Base-by-base conservation (phyloP, 1,139 yeast genomes). In the Pichia kudriavzevii region DNA sequence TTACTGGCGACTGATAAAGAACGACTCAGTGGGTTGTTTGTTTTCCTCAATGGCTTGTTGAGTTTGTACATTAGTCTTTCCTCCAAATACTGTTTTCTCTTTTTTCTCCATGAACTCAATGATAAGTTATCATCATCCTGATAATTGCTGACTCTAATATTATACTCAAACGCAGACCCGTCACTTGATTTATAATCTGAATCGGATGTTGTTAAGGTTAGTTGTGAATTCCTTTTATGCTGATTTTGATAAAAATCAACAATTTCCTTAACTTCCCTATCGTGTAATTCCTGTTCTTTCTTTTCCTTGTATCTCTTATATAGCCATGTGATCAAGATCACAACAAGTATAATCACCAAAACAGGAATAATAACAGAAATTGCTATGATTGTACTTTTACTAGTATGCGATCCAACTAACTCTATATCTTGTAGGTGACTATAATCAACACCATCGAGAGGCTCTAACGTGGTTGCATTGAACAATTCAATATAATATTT, bases 51-150 rank as follows among this genome's bases (percentile, higher is more conserved):
- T n/a, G n/a, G n/a, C n/a, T n/a, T n/a, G n/a, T n/a, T n/a, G n/a
- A n/a, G n/a, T n/a, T n/a, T n/a, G n/a, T n/a, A n/a, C n/a, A n/a
- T n/a, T n/a, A n/a, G n/a, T n/a, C n/a, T n/a, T n/a, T n/a, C n/a
- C n/a, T n/a, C n/a, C n/a, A n/a, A n/a, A n/a, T n/a, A n/a, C 38
- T 67, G 66, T 40, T 66, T 67, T 44, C 78, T 56, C 48, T 72
- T 72, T 26, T 63, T 60, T 27, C 64, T 65, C 78, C 78, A 72
- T 9, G 75, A 69, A 39, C 36, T 26, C 17, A 73, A 67, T 2
- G 75, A 69, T 29, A 56, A 51, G 11, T 69, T 61, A 45, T 72
- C 78, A 40, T 60, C 63, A 28, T 52, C 56, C 22, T 49, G 56
- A 35, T 44, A 55, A 36, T 54, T 43, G 28, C 52, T 52, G 14